Base-by-base conservation (phyloP, 345 rosid genomes). In the Anastatica hierochuntica region DNA sequence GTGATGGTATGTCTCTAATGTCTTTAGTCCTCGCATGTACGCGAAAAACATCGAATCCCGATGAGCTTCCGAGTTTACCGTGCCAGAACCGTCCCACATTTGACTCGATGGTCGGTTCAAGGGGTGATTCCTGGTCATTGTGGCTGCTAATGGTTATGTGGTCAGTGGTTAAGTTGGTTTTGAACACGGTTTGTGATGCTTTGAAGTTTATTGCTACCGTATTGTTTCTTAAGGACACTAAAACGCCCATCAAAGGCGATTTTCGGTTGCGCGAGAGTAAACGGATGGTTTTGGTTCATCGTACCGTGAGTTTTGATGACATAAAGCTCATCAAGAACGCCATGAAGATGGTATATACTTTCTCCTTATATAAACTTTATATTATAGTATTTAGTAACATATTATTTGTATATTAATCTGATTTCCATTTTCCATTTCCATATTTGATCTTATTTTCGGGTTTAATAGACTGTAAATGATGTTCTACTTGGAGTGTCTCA, bases 381-480 rank as follows among this genome's bases (percentile, higher is more conserved):
- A n/a, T n/a, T n/a, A n/a, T n/a, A n/a, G n/a, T n/a, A n/a, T n/a
- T n/a, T n/a, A n/a, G n/a, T n/a, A n/a, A n/a, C n/a, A n/a, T n/a
- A n/a, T n/a, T n/a, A n/a, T n/a, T n/a, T n/a, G n/a, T n/a, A n/a
- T n/a, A n/a, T n/a, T n/a, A n/a, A n/a, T n/a, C n/a, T n/a, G n/a
- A n/a, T n/a, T n/a, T n/a, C n/a, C n/a, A n/a, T n/a, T n/a, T n/a
- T n/a, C n/a, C n/a, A n/a, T n/a, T n/a, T n/a, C n/a, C 29, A 30
- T 3, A 10, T 20, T 19, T 10, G 10, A 1, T 29, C n/a, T 21
- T 3, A 31, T 6, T 15, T 33, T 37, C 7, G 14, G 57, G 58
- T 50, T 50, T 44, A 52, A 10, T 58, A 88, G 96, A 88, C 96
- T 4, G 56, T 84, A 52, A 84, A 82, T 21, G 95, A 88, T 59